A percentile compares a stretch with the other conserved stretches of the same genome.
phyloP scores from a whole-genome alignment of 768 basidiomycete genomes.

The Termitomyces sp. region DNA sequence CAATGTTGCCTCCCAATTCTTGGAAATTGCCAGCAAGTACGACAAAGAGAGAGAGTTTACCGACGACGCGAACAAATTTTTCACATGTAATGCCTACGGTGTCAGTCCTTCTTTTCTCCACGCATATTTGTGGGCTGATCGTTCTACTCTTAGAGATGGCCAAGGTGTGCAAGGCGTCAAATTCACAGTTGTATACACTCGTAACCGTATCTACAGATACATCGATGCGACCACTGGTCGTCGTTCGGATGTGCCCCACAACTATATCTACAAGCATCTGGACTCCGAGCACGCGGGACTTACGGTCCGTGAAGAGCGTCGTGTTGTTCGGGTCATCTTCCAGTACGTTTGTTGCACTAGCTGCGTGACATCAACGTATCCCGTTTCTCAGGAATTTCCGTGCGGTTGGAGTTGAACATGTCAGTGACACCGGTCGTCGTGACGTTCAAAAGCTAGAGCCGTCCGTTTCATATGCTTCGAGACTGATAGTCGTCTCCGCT shows the following conservation, averaged over 20 bases:
- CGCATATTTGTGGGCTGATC: neutral
- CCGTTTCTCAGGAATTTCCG: conserved; percentile 25
- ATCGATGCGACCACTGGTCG: conserved; percentile 43
- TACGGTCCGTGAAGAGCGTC: conserved; percentile 30
- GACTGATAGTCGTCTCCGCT: conserved; percentile 43
- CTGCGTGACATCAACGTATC: neutral
- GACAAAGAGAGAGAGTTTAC: conserved; percentile 41
- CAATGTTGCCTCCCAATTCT: conserved; percentile 39
- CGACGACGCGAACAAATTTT: conserved; percentile 46
- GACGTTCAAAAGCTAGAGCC: conserved; percentile 12
- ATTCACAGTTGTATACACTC: neutral
- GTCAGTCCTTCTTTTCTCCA: conserved; percentile 26
- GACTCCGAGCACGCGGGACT: conserved; percentile 33
- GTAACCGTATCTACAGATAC: conserved; percentile 35
- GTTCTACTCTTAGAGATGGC: conserved; percentile 38
- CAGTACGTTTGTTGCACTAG: conserved; percentile 24
- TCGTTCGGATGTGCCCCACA: conserved; percentile 52
- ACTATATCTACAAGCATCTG: conserved; percentile 44
- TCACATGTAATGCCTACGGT: conserved; percentile 39
- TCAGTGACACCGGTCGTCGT: conserved; percentile 27
- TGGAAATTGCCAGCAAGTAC: conserved; percentile 38
- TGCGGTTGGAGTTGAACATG: conserved; percentile 50
- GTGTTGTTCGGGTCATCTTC: conserved; percentile 44
- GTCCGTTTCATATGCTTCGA: conserved; percentile 29
- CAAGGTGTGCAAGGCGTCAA: conserved; percentile 31